Conservation (phyloP, 78 protist species). For the Parvularia atlantis region DNA sequence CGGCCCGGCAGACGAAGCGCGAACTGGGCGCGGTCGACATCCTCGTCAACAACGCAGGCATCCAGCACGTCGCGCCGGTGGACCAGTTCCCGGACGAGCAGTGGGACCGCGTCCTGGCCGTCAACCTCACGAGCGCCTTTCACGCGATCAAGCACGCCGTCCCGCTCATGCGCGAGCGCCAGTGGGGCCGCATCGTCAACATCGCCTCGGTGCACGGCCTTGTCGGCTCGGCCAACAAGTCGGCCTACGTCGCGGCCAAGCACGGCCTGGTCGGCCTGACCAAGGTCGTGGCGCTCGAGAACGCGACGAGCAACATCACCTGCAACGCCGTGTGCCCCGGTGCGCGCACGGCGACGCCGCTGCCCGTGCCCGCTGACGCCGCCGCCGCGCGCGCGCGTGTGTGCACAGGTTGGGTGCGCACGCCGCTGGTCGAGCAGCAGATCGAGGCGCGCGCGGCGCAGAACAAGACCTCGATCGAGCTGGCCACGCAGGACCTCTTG, state of each 20-base stretch:
- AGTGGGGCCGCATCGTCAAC: slow-evolving; percentile 9
- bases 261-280: slow-evolving; percentile 22
- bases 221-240: slow-evolving; percentile 7
- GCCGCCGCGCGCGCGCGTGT: no score
- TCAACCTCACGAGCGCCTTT: background rate
- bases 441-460: background rate
- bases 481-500: background rate
- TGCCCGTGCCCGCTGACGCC: background rate
- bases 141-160: background rate
- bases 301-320: background rate
- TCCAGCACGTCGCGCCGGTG: slow-evolving; percentile 16
- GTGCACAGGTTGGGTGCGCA: slow-evolving; percentile 6
- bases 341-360: background rate
- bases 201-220: slow-evolving; percentile 9
- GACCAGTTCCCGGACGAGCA: background rate
- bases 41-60: slow-evolving; percentile 9
- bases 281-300: slow-evolving; percentile 8
- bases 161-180: background rate
- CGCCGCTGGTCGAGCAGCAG: slow-evolving; percentile 19
- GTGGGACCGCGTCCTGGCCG: background rate
- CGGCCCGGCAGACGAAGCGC: no score
- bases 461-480: background rate
- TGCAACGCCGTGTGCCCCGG: background rate
- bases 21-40: no score
- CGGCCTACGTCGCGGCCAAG: slow-evolving; percentile 25